A percentile compares a stretch with the other conserved stretches of the same genome.
Evolutionary conservation across 768 basidiomycete genomes (phyloP).

Genomic region (Podaxis mareebaensis): DNA sequence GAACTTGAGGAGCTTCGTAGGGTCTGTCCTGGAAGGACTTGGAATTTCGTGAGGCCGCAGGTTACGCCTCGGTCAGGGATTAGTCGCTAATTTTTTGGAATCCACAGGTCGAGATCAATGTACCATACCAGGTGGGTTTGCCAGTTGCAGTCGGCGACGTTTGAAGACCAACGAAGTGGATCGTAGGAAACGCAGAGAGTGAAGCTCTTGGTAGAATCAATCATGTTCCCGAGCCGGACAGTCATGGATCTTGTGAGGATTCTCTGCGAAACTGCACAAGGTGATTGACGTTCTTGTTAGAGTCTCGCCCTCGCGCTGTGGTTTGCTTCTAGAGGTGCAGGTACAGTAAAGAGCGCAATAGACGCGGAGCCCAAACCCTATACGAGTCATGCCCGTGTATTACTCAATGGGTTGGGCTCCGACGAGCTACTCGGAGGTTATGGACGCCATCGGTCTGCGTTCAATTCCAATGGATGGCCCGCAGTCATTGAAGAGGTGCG

Average conservation of each 20-base stretch:
- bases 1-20: conserved; percentile 76
- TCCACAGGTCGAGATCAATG: conserved; percentile 77
- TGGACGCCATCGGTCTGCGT: conserved; percentile 82
- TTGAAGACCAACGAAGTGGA: not conserved
- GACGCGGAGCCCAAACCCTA: conserved; percentile 51
- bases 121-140: conserved; percentile 67
- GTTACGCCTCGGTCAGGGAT: conserved; percentile 22
- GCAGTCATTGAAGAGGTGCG: conserved; percentile 79
- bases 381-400: conserved; percentile 73
- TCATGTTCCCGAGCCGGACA: conserved; percentile 79
- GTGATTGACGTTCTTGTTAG: conserved; percentile 37
- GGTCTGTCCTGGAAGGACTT: conserved; percentile 76
- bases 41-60: conserved; percentile 73
- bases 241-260: conserved; percentile 86
- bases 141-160: not conserved
- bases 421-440: conserved; percentile 97
- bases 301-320: conserved; percentile 91
- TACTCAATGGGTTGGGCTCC: conserved; percentile 90
- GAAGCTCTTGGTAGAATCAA: conserved; percentile 54
- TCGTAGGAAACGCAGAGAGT: conserved; percentile 65
- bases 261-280: not conserved
- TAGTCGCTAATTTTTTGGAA: conserved; percentile 13
- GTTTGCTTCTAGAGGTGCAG: conserved; percentile 85
- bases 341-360: conserved; percentile 45
- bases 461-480: conserved; percentile 64